Evolutionary conservation across 2,329 filamentous ascomycete species (phyloP), one percentile per base, ranked within the genome.

Genomic region (Diaporthe capsici): DNA sequence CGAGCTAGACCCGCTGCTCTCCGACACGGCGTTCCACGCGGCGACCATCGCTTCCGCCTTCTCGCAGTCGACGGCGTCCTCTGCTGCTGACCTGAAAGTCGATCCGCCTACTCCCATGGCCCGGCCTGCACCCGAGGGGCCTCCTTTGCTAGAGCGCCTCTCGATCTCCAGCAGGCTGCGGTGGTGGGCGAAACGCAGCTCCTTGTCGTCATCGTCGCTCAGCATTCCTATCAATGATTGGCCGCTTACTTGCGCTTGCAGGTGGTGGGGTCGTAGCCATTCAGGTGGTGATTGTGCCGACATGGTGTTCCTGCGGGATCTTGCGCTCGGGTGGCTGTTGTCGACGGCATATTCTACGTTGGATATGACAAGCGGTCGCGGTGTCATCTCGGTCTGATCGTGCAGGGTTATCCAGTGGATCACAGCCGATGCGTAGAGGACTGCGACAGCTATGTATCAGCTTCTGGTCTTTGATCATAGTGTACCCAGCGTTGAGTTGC

Each of bases 281-380:
- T 68, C 63, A 7, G 63, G 63, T 34, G 44, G 63, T 49, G 63
- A 51, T 6, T 37, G 22, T 8, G 31, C 63, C 6, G 44, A 51
- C 31, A 39, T 68, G 47, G 63, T 68, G 47, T 68, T 68, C 17
- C 63, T 68, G 63, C 63, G 44, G 13, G 47, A 68, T 39, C 63
- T 68, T 9, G 31, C 47, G 13, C 44, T 68, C 10, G 63, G 63
- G 63, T 68, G 63, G 44, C 63, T 68, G 63, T 68, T 68, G 22
- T 68, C 63, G 47, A 68, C 63, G 47, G 63, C 63, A 25, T 68
- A 68, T 68, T 68, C 63, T 9, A 68, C 13, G 63, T 68, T 68
- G 63, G 63, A 68, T 39, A 68, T 68, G 1, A 68, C 63, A 22
- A 68, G 63, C 20, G 63, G 44, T 20, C 47, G 63, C 47, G 47